These are phyloP conservation scores for Agaricus sinodeliciosus DNA, from an alignment of 768 basidiomycete genomes.

Conservation along the genomic window DNA sequence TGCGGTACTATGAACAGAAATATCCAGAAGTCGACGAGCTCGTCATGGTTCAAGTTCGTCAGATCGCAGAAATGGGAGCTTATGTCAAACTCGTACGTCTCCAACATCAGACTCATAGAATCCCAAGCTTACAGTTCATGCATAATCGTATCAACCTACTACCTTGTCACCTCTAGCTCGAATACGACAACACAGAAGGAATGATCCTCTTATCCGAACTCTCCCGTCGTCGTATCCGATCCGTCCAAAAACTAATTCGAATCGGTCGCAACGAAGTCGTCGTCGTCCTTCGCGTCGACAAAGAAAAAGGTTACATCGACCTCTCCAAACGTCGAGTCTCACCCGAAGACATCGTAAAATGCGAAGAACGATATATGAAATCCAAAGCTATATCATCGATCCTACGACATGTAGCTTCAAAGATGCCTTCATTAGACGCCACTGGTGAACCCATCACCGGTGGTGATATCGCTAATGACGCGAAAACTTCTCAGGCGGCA, in stretches of 20 bases:
- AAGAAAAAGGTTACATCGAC: slow-evolving; percentile 99
- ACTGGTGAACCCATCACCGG: slow-evolving; percentile 22
- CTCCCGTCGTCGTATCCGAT: slow-evolving; percentile 90
- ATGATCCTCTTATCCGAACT: slow-evolving; percentile 99
- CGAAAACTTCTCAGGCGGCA: slow-evolving; percentile 23
- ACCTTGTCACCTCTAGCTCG: slow-evolving; percentile 59
- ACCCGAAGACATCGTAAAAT: slow-evolving; percentile 97
- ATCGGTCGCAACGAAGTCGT: slow-evolving; percentile 98
- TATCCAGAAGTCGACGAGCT: slow-evolving; percentile 97
- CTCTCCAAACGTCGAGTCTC: slow-evolving; percentile 97
- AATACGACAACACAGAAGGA: slow-evolving; percentile 98
- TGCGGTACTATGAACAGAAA: slow-evolving; percentile 91
- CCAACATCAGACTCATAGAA: too few relatives aligned
- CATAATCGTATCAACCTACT: too few relatives aligned
- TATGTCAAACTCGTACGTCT: slow-evolving; percentile 90
- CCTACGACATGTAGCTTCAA: slow-evolving; percentile 85
- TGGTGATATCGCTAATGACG: slow-evolving; percentile 20
- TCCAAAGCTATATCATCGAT: slow-evolving; percentile 94
- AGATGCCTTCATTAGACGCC: slow-evolving; percentile 47
- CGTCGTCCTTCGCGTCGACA: slow-evolving; percentile 95
- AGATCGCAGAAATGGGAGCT: slow-evolving; percentile 99
- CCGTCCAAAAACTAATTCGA: slow-evolving; percentile 95
- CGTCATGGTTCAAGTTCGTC: slow-evolving; percentile 99
- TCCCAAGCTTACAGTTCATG: too few relatives aligned
- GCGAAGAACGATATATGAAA: slow-evolving; percentile 98